Base-by-base conservation (phyloP, 2,329 filamentous ascomycete species). In the Aspergillus sclerotialis region DNA sequence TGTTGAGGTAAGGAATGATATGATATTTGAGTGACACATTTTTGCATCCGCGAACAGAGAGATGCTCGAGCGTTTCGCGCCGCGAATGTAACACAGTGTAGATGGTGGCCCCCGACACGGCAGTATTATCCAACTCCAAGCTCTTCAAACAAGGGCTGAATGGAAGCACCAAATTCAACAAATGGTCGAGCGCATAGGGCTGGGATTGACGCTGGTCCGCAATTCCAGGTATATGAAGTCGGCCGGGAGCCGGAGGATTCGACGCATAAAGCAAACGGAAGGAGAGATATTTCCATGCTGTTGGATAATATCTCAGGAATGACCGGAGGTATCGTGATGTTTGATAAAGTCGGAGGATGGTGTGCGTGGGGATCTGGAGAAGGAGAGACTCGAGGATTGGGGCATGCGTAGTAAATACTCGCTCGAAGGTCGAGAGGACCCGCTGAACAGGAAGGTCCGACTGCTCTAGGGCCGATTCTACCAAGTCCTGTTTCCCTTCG, bases 21-120 rank as follows among this genome's bases (percentile, higher is more conserved):
- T 79, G 75, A 49, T 79, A 78, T 50, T 79, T 79, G 44, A 79
- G 68, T 9, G 74, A 78, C 24, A 79, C 75, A 51, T 79, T 77
- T 56, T 78, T 77, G 63, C 75, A 79, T 13, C 75, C 75, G 14
- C 75, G 70, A 30, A 78, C 73, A 1, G 74, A 78, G 28, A 79
- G 63, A 48, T 79, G 75, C 48, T 73, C 67, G 29, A 79, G 59
- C 0, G 71, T 76, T 35, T 69, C 65, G 36, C 70, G 66, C 18
- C 73, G 68, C 26, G 70, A 64, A 40, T 72, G 65, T 33, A 78
- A 58, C 12, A 79, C 72, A 13, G 65, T 72, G 24, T 66, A 68
- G 7, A 72, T 70, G 27, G 72, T 73, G 35, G 72, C 68, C 16
- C 75, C 75, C 15, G 70, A 73, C 16, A 78, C 73, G 8, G 73